These are phyloP conservation scores for Boletus coccyginus DNA, from an alignment of 768 basidiomycete species.

Conservation along the genomic window DNA sequence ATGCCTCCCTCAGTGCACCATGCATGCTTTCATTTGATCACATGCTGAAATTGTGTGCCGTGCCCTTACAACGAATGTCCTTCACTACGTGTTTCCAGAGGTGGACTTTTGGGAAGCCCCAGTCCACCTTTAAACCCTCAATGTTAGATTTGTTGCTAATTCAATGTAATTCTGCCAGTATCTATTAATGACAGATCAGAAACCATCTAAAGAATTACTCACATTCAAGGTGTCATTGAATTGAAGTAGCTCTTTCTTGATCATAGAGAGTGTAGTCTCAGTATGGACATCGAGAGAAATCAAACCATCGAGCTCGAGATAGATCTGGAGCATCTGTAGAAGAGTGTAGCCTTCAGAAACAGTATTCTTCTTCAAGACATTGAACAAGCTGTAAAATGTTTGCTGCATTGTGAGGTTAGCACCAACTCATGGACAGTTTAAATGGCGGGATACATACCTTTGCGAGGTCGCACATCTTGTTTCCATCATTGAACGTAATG, in stretches of 20 bases:
- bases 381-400: not conserved
- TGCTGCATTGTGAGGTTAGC: too few species aligned
- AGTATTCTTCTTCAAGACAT: not conserved
- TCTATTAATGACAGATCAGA: too few species aligned
- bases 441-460: too few species aligned
- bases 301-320: not conserved
- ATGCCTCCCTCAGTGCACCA: conserved; percentile 22
- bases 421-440: too few species aligned
- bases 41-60: conserved; percentile 30
- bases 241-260: not conserved
- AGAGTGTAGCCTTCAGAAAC: not conserved
- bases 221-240: not conserved
- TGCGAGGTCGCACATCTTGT: too few species aligned
- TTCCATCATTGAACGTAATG: too few species aligned
- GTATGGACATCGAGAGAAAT: not conserved
- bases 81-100: conserved; percentile 29
- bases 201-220: too few species aligned
- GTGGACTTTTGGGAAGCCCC: conserved; percentile 37
- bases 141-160: not conserved
- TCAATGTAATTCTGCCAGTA: too few species aligned
- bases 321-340: not conserved
- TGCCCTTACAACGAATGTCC: conserved; percentile 35
- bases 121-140: conserved; percentile 4
- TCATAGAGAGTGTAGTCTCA: not conserved
- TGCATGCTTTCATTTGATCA: conserved; percentile 33